Percentiles rank a stretch among this genome's conserved stretches.
phyloP scores from a whole-genome alignment of 2,329 filamentous ascomycete genomes.

The Calonectria hawksworthii region DNA sequence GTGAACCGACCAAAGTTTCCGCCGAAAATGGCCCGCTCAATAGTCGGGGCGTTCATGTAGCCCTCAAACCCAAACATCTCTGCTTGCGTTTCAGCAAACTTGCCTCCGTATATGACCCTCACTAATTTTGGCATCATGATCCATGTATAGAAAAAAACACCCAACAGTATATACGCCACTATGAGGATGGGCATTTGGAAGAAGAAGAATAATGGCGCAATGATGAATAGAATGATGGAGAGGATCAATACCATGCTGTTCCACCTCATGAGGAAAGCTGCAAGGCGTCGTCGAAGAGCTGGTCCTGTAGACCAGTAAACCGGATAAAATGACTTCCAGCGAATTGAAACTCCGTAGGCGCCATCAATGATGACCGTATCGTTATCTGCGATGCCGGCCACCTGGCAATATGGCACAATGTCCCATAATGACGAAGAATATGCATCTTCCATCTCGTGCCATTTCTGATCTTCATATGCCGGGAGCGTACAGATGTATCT shows the following conservation, averaged over 20 bases:
- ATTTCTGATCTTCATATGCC: slow-evolving; percentile 38
- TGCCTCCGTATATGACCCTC: slow-evolving; percentile 46
- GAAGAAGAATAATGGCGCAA: slow-evolving; percentile 21
- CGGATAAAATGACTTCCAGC: slow-evolving; percentile 50
- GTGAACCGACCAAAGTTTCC: slow-evolving; percentile 46
- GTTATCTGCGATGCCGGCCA: slow-evolving; percentile 50
- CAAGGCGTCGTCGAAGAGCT: slow-evolving; percentile 38
- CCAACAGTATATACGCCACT: slow-evolving; percentile 13
- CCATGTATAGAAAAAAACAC: slow-evolving; percentile 37
- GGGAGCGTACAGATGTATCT: slow-evolving; percentile 51
- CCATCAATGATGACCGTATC: slow-evolving; percentile 53
- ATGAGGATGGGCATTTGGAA: not conserved
- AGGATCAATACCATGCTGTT: slow-evolving; percentile 39
- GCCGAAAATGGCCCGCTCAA: slow-evolving; percentile 49
- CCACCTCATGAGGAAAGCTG: slow-evolving; percentile 37
- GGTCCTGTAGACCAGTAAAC: slow-evolving; percentile 46
- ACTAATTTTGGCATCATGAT: slow-evolving; percentile 44
- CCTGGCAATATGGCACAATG: slow-evolving; percentile 50
- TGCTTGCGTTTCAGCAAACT: slow-evolving; percentile 47
- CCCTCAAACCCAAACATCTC: slow-evolving; percentile 52
- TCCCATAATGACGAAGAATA: slow-evolving; percentile 52
- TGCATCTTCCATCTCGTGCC: slow-evolving; percentile 50
- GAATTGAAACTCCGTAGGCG: slow-evolving; percentile 48
- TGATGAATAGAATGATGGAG: slow-evolving; percentile 37
- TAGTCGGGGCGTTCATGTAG: slow-evolving; percentile 47